phyloP scores from a whole-genome alignment of 2,329 filamentous ascomycete species.

The Fusarium sp. region DNA sequence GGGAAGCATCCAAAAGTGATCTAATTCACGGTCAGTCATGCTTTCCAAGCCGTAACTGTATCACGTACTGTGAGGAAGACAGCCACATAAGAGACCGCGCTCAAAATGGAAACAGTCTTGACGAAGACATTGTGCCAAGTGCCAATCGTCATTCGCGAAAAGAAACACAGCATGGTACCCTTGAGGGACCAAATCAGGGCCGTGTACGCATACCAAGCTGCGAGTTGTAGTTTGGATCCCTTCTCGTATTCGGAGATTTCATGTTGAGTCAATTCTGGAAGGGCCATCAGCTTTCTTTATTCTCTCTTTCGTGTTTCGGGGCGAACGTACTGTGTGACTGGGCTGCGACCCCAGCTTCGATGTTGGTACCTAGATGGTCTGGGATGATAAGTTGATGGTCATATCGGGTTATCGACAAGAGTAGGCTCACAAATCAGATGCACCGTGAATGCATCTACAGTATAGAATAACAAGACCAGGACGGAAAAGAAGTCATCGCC shows the following conservation, averaged over 20 bases:
- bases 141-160: constrained; percentile 49
- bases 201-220: constrained; percentile 58
- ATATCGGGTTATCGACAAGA: fast-evolving
- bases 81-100: constrained; percentile 23
- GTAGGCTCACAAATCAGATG: constrained; percentile 50
- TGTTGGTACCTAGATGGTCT: constrained; percentile 44
- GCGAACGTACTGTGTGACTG: constrained; percentile 11
- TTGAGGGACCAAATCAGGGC: constrained; percentile 55
- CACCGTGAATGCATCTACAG: constrained; percentile 54
- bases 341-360: constrained; percentile 31
- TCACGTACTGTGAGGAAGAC: constrained; percentile 41
- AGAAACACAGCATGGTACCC: constrained; percentile 50
- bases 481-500: constrained; percentile 57
- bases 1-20: constrained; percentile 46
- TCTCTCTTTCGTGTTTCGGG: no score
- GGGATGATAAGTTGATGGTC: not conserved
- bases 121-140: constrained; percentile 45
- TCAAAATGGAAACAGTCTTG: constrained; percentile 23
- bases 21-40: not conserved
- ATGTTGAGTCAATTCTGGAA: no score
- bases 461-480: constrained; percentile 53
- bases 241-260: constrained; percentile 49
- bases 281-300: no score
- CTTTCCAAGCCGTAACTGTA: fast-evolving
- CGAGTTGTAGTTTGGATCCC: constrained; percentile 56